phyloP scores from a whole-genome alignment of 345 rosid genomes.

The Eucalyptus caleyi region DNA sequence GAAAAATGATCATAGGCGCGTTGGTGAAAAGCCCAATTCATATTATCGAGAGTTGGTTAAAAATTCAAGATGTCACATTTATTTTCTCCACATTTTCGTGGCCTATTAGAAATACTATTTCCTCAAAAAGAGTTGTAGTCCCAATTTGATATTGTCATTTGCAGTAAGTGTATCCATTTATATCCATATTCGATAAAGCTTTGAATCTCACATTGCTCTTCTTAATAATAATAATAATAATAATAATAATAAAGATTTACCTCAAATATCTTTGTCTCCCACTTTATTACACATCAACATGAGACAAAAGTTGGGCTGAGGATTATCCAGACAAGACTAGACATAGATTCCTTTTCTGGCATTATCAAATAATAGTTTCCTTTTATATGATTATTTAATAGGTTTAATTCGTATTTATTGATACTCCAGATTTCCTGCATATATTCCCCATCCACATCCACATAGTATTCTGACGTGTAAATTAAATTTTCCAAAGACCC shows the following conservation, averaged over 20 bases:
- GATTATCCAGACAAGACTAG: background rate
- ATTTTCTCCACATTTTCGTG: background rate
- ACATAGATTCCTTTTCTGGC: background rate
- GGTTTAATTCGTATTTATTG: background rate
- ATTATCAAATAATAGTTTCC: background rate
- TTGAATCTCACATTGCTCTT: background rate
- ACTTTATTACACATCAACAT: background rate
- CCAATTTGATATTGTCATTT: background rate
- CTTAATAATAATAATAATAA: too few relatives aligned
- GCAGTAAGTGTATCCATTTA: background rate
- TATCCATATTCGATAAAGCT: background rate
- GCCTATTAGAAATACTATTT: background rate
- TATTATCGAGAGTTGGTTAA: rapidly evolving
- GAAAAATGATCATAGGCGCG: too few relatives aligned
- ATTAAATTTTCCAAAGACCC: background rate
- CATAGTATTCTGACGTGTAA: background rate
- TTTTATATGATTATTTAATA: background rate
- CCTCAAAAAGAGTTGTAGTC: background rate
- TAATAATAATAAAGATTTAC: background rate
- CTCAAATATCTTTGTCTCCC: background rate
- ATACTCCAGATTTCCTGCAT: background rate
- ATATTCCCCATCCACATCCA: background rate
- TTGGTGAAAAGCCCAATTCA: too few relatives aligned
- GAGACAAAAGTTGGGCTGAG: background rate
- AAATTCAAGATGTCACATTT: too few relatives aligned